phyloP scores from a whole-genome alignment of 495 filamentous ascomycete genomes.

The Acidiella bohemica region DNA sequence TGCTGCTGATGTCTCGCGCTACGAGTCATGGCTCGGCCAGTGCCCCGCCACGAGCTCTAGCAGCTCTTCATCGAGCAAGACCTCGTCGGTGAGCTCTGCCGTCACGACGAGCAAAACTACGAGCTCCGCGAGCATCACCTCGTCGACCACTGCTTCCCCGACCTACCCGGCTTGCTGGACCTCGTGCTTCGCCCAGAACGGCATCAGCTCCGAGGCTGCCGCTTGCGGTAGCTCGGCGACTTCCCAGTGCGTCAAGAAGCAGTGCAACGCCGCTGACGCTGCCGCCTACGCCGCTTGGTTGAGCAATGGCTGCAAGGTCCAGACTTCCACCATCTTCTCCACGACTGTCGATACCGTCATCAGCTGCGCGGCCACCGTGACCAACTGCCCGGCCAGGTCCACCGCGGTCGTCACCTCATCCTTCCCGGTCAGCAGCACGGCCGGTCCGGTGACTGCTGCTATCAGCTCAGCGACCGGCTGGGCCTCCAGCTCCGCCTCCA shows the following conservation, averaged over 20 bases:
- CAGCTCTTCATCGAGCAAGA: no score
- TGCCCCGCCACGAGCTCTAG: no score
- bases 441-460: neutral
- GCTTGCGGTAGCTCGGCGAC: neutral
- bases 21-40: no score
- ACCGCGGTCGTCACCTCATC: constrained; percentile 1
- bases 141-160: constrained; percentile 15
- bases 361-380: neutral
- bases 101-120: no score
- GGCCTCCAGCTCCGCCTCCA: neutral
- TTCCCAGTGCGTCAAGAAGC: constrained; percentile 2
- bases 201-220: constrained; percentile 35
- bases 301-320: neutral
- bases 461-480: no score
- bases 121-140: no score
- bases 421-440: constrained; percentile 2
- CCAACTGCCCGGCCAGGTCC: constrained; percentile 7
- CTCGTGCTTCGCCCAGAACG: constrained; percentile 31
- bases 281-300: constrained; percentile 16
- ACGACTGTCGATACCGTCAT: constrained; percentile 4
- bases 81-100: no score
- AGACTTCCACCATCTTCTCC: constrained; percentile 8
- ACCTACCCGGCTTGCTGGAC: constrained; percentile 21
- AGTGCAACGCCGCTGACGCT: constrained; percentile 3
- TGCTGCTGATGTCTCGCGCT: no score